These are phyloP conservation scores for Pestalotiopsis sp. DNA, from an alignment of 2,329 filamentous ascomycete species.

Conservation along the genomic window DNA sequence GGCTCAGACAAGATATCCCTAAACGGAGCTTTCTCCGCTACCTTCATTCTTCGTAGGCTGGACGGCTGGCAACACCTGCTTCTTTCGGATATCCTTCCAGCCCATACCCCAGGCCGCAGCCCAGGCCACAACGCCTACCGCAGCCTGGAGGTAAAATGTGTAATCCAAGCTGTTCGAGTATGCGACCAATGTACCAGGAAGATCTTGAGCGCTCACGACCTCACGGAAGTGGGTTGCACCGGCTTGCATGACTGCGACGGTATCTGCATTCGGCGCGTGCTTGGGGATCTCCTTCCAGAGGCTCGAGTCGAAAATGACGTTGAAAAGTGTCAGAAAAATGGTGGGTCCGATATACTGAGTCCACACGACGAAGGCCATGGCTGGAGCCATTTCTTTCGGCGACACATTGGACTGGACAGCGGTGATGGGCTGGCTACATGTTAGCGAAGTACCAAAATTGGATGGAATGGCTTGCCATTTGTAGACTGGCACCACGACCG, in stretches of 20 bases:
- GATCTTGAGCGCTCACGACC: not conserved
- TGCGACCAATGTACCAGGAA: not conserved
- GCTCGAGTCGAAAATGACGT: not conserved
- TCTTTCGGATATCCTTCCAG: constrained; percentile 5
- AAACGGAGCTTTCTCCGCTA: too few relatives aligned
- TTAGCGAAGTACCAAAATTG: not conserved
- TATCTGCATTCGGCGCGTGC: not conserved
- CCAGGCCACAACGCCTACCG: not conserved
- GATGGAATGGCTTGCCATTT: constrained; percentile 18
- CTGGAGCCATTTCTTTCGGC: constrained; percentile 9
- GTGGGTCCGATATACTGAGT: constrained; percentile 12
- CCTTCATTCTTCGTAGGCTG: not conserved
- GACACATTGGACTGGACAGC: constrained; percentile 9
- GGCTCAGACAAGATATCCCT: too few relatives aligned
- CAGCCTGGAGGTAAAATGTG: not conserved
- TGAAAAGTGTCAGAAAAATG: constrained; percentile 12
- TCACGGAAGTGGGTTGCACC: constrained; percentile 5
- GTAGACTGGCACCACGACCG: constrained; percentile 24
- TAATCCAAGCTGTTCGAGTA: constrained; percentile 2
- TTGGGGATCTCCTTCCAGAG: not conserved
- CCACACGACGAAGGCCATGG: constrained; percentile 12
- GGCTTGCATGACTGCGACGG: not conserved
- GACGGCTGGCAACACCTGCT: not conserved
- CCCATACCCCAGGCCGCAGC: constrained; percentile 7
- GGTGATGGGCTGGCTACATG: not conserved